A percentile compares a stretch with the other conserved stretches of the same genome.
These are phyloP conservation scores for Penicillium griseofulvum DNA, from an alignment of 2,329 filamentous ascomycete genomes.

Conservation along the genomic window DNA sequence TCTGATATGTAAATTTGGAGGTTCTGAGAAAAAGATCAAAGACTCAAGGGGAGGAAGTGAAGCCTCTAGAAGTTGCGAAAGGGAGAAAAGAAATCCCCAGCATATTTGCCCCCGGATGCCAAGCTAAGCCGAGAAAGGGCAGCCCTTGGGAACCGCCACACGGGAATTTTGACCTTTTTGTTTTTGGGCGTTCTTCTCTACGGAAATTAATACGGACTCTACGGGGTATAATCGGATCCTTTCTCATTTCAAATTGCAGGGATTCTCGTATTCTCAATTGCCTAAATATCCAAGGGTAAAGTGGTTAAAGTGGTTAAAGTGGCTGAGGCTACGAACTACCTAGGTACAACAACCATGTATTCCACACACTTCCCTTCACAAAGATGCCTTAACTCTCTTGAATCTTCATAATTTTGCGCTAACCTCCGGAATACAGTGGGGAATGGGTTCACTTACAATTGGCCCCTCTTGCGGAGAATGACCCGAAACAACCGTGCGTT, in stretches of 20 bases:
- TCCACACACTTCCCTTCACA: background rate
- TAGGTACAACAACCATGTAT: too few species aligned
- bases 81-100: constrained; percentile 1
- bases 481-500: background rate
- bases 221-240: background rate
- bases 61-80: background rate
- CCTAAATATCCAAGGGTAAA: background rate
- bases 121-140: constrained; percentile 10
- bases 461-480: background rate
- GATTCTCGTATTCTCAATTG: background rate
- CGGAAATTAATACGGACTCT: background rate
- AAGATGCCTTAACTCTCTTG: background rate
- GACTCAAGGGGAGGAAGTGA: background rate
- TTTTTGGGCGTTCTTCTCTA: background rate
- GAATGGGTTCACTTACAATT: background rate
- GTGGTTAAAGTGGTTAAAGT: background rate
- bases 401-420: background rate
- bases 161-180: background rate
- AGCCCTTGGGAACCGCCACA: constrained; percentile 6
- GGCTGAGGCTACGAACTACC: background rate
- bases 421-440: background rate
- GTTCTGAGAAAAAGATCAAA: background rate
- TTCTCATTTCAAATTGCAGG: background rate
- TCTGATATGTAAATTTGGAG: constrained; percentile 1
- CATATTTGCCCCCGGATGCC: constrained; percentile 1